Conservation (phyloP, 257 asterid species). For the Lycium barbarum region DNA sequence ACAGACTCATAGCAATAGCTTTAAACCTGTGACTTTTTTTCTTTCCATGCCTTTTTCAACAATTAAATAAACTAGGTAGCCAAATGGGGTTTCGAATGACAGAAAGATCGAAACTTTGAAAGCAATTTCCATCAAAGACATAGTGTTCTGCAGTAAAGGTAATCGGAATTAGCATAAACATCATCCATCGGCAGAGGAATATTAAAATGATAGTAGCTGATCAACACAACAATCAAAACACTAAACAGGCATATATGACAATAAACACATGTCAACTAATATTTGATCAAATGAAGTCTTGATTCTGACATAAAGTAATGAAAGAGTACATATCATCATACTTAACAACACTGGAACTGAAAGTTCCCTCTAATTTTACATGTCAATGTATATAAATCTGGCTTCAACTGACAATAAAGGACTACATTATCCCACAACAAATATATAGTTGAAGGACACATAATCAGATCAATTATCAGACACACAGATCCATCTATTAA, state of each 20-base stretch:
- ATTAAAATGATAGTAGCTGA: neutral
- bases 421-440: neutral
- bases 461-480: conserved; percentile 16
- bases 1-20: conserved; percentile 27
- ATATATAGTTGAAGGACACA: conserved; percentile 2
- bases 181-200: conserved; percentile 30
- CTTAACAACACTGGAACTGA: neutral
- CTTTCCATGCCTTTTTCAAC: neutral
- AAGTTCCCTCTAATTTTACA: conserved; percentile 24
- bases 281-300: conserved; percentile 11
- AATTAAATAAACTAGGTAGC: neutral
- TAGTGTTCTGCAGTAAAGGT: conserved; percentile 29
- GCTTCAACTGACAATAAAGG: neutral
- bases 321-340: neutral
- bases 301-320: neutral
- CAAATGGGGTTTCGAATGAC: conserved; percentile 2
- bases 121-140: conserved; percentile 6
- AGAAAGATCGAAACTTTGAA: neutral
- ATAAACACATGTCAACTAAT: neutral
- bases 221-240: neutral
- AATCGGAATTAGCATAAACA: neutral
- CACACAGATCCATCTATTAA: conserved; percentile 24
- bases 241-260: neutral
- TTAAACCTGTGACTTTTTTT: neutral
- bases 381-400: neutral